Evolutionary conservation across 1,284 basidiomycete genomes (phyloP), one percentile per base, ranked within the genome.

Genomic region (Xerocomus nothofagi): DNA sequence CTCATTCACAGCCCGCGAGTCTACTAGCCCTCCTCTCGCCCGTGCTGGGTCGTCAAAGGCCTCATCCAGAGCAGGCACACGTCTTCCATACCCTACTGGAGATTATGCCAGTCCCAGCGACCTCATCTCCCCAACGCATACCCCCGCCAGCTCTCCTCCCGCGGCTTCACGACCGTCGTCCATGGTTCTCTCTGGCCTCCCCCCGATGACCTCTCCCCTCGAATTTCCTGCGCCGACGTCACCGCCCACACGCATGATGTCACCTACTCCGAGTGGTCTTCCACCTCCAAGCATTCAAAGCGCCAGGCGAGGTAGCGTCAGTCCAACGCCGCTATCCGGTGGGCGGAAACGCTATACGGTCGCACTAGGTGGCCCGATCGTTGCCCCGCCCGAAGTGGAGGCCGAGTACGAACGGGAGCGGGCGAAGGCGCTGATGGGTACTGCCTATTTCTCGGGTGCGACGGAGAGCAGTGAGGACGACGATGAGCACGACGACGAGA

Each of bases 1-100:
- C 17, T 68, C 73, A 1, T 68, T 74, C 10, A 78, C 75, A 14
- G 77, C 77, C 0, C 73, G 78, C 17, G 83, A 84, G 38, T 77
- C 84, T 1, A 83, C 82, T 5, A 86, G 82, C 49, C 85, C 86
- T 3, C 82, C 85, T 14, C 73, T 83, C 17, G 73, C 78, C 1
- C 71, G 62, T 12, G 54, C 40, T 3, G 62, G 54, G 4, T 31
- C 65, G 12, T 44, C 60, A 20, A 65, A 50, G 36, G 50, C 27
- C n/a, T 21, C 63, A 2, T 61, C 66, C 24, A 60, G 61, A 40
- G 34, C 39, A 11, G 68, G 84, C 1, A 86, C 81, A 18, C 79
- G 84, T 34, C 70, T 90, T 14, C 87, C 88, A 27, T 91, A 91
- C 57, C 88, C 88, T 12, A 84, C 84, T 4, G 88, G 88, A 3